Evolutionary conservation across 2,329 filamentous ascomycete genomes (phyloP).

Genomic region (Colletotrichum navitas): DNA sequence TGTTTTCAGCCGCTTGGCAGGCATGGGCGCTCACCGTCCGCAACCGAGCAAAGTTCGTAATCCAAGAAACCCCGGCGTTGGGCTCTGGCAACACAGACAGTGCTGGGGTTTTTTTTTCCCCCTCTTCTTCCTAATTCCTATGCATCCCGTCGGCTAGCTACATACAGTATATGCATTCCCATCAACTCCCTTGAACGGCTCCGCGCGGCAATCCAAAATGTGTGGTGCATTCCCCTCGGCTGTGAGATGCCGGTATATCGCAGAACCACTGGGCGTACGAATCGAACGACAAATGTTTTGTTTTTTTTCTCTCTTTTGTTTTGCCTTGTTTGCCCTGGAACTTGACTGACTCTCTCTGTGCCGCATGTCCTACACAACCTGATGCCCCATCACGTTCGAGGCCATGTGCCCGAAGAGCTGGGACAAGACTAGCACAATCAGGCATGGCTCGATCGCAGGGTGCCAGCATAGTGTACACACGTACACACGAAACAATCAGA

Average conservation of each 20-base stretch:
- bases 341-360: not conserved
- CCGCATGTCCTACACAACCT: conserved; percentile 27
- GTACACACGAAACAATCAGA: not conserved
- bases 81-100: not conserved
- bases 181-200: not conserved
- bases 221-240: conserved; percentile 8
- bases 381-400: conserved; percentile 14
- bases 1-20: conserved; percentile 41
- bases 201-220: not conserved
- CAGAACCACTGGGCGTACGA: not conserved
- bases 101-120: too few relatives aligned
- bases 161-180: too few relatives aligned
- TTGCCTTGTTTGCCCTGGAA: conserved; percentile 25
- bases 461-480: not conserved
- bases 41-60: conserved; percentile 23
- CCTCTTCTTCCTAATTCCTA: too few relatives aligned
- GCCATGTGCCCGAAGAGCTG: conserved; percentile 9
- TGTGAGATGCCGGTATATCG: not conserved
- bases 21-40: conserved; percentile 32
- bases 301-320: too few relatives aligned
- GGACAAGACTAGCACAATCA: conserved; percentile 22
- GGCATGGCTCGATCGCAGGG: conserved; percentile 14
- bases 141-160: too few relatives aligned
- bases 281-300: not conserved
- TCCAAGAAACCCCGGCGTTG: not conserved